Evolutionary conservation across 164 flowering plant genomes (phyloP).

Genomic region (Umbellularia californica): DNA sequence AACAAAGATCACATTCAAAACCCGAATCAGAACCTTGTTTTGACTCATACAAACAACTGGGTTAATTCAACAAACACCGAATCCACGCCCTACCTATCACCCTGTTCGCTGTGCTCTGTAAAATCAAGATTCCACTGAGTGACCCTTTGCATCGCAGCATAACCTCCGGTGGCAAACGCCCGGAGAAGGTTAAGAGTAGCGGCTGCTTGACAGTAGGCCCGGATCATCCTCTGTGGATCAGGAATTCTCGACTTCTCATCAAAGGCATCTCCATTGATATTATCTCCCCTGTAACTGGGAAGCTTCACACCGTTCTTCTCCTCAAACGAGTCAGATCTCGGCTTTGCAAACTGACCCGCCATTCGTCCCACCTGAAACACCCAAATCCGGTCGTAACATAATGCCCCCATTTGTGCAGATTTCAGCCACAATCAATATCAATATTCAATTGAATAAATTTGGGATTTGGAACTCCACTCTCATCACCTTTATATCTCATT

Average conservation of each 20-base stretch:
- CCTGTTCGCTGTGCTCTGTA: constrained; percentile 87
- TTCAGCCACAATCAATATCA: not conserved
- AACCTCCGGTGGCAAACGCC: constrained; percentile 93
- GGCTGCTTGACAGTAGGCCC: constrained; percentile 85
- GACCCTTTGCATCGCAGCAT: constrained; percentile 94
- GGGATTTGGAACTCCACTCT: not conserved
- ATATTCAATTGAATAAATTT: not conserved
- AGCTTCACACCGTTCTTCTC: constrained; percentile 81
- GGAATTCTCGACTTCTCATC: constrained; percentile 68
- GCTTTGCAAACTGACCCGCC: constrained; percentile 98
- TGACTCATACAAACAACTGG: not conserved
- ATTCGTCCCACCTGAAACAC: constrained; percentile 74
- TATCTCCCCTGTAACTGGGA: constrained; percentile 93
- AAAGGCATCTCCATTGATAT: constrained; percentile 79
- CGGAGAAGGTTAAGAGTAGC: constrained; percentile 82
- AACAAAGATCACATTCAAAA: not conserved
- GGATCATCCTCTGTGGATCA: constrained; percentile 82
- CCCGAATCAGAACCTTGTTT: not conserved
- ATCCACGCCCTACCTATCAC: constrained; percentile 51
- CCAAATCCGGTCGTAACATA: too few relatives aligned
- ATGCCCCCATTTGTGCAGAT: not conserved
- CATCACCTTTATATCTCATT: too few relatives aligned
- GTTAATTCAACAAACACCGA: not conserved
- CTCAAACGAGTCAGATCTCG: constrained; percentile 76
- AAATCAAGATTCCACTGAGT: constrained; percentile 93